Percentiles rank a stretch among this genome's conserved stretches.
phyloP scores from a whole-genome alignment of 2,329 filamentous ascomycete species.

The Alternaria rosae region DNA sequence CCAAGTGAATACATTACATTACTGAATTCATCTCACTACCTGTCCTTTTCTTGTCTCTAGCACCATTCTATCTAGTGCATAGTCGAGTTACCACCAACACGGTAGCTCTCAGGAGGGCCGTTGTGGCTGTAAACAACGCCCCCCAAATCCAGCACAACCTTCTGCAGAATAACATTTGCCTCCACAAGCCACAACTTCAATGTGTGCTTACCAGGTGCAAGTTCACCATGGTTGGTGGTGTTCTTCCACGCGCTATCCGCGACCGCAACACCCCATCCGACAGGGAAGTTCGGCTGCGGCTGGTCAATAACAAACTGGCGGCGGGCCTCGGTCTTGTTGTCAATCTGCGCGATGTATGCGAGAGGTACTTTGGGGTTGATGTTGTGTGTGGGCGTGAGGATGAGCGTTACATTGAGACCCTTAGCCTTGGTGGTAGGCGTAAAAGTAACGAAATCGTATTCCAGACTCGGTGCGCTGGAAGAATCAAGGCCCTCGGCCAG shows the following conservation, averaged over 20 bases:
- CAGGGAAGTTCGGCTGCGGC: constrained; percentile 53
- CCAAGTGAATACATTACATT: neutral
- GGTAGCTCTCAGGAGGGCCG: constrained; percentile 51
- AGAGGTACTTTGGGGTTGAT: constrained; percentile 59
- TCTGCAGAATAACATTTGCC: constrained; percentile 52
- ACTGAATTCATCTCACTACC: neutral
- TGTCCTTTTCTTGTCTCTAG: neutral
- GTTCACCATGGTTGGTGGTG: constrained; percentile 48
- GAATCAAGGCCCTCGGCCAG: constrained; percentile 39
- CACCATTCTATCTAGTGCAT: neutral
- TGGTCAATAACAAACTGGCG: constrained; percentile 55
- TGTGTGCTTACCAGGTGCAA: constrained; percentile 50
- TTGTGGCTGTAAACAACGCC: constrained; percentile 45
- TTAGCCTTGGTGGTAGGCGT: constrained; percentile 41
- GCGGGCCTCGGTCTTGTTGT: constrained; percentile 50
- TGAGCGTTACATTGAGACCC: constrained; percentile 49
- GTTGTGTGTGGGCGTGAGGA: constrained; percentile 58
- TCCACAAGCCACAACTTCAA: constrained; percentile 57
- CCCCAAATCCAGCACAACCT: constrained; percentile 47
- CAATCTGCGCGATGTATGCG: constrained; percentile 59
- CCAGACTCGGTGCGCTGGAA: constrained; percentile 40
- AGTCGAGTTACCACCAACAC: constrained; percentile 27
- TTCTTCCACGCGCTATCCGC: constrained; percentile 61
- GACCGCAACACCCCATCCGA: constrained; percentile 59
- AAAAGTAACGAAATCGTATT: constrained; percentile 50